These are phyloP conservation scores for Linnemannia elongata DNA, from an alignment of 192 early-diverging fungal species.

Conservation along the genomic window DNA sequence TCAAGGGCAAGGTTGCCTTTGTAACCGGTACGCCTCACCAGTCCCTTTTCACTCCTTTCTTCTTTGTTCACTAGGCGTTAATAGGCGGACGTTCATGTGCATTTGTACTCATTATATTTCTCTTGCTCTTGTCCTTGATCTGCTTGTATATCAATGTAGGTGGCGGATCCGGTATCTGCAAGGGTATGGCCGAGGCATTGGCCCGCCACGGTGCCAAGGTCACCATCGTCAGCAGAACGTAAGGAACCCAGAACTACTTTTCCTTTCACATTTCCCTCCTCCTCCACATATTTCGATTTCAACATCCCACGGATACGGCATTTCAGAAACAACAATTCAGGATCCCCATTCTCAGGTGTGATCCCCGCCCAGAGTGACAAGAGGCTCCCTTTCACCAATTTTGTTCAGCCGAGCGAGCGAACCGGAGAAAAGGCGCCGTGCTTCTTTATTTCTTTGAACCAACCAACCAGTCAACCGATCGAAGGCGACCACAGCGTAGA, in stretches of 20 bases:
- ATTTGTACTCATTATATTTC: not conserved
- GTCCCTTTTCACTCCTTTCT: not conserved
- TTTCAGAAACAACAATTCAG: too few relatives aligned
- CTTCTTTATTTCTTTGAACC: too few relatives aligned
- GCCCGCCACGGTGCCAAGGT: constrained; percentile 73
- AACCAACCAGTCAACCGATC: too few relatives aligned
- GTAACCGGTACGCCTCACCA: constrained; percentile 58
- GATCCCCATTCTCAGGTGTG: too few relatives aligned
- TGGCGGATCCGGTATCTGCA: constrained; percentile 78
- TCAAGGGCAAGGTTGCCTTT: constrained; percentile 74
- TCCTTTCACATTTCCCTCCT: too few relatives aligned
- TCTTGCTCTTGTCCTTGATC: not conserved
- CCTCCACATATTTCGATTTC: not conserved
- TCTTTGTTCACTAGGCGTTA: not conserved
- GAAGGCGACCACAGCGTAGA: too few relatives aligned
- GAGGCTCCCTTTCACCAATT: too few relatives aligned
- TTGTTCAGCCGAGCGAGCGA: too few relatives aligned
- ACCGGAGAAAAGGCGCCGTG: too few relatives aligned
- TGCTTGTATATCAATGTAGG: not conserved
- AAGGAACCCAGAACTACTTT: not conserved
- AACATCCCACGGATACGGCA: too few relatives aligned
- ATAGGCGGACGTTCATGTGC: not conserved
- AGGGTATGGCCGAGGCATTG: constrained; percentile 75
- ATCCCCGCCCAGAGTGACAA: too few relatives aligned
- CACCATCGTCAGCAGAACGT: constrained; percentile 74